Evolutionary conservation across 441 rosid species (phyloP).

Genomic region (Erysimum cheiri): DNA sequence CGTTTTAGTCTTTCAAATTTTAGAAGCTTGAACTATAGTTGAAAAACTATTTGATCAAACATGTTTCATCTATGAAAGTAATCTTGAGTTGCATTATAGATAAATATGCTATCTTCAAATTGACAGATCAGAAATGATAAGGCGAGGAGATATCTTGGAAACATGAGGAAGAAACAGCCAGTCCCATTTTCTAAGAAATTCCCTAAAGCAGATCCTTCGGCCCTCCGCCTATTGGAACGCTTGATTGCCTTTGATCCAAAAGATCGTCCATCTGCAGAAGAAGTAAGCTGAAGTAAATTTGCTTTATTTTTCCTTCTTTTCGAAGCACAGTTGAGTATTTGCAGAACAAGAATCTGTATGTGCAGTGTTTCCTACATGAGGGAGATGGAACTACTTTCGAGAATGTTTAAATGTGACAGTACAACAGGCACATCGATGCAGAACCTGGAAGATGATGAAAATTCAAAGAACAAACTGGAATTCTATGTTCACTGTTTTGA

Average conservation of each 20-base stretch:
- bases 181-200: conserved; percentile 85
- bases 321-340: conserved; percentile 5
- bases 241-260: conserved; percentile 98
- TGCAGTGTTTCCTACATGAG: conserved; percentile 2
- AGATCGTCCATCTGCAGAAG: conserved; percentile 94
- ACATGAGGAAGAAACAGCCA: conserved; percentile 89
- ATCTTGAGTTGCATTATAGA: conserved; percentile 1
- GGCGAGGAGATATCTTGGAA: conserved; percentile 97
- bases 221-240: conserved; percentile 74
- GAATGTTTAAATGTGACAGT: background rate
- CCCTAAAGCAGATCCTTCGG: conserved; percentile 83
- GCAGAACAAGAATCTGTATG: conserved; percentile 1
- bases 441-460: conserved; percentile 2
- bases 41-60: conserved; percentile 2
- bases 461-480: background rate
- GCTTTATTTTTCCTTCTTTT: background rate
- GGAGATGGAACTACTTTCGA: background rate
- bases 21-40: background rate
- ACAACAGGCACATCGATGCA: background rate
- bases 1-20: background rate
- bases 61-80: conserved; percentile 1
- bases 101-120: conserved; percentile 25
- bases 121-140: conserved; percentile 93
- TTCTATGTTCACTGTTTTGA: conserved; percentile 10
- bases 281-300: conserved; percentile 37